These are phyloP conservation scores for Exophiala mesophila DNA, from an alignment of 2,329 filamentous ascomycete genomes.

Conservation along the genomic window DNA sequence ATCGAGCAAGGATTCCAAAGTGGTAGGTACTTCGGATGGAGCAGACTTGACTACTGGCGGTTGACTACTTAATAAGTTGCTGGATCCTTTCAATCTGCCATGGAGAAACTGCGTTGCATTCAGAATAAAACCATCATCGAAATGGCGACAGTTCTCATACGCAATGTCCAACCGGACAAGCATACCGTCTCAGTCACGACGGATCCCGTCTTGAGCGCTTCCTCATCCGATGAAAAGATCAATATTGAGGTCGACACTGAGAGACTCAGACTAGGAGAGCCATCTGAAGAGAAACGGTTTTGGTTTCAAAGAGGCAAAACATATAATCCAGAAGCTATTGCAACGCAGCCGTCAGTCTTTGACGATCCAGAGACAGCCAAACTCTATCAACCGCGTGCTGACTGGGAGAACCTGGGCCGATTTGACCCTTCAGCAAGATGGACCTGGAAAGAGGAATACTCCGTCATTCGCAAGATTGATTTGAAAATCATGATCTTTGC, in stretches of 20 bases:
- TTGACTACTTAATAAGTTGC: too few relatives aligned
- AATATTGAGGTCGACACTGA: neutral
- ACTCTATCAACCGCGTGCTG: conserved; percentile 29
- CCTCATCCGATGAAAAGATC: conserved; percentile 2
- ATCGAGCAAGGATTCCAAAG: too few relatives aligned
- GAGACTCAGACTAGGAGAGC: conserved; percentile 19
- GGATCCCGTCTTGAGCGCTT: neutral
- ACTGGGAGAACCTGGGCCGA: conserved; percentile 37
- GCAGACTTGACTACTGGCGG: too few relatives aligned
- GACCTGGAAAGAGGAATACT: conserved; percentile 28
- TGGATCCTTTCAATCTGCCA: too few relatives aligned
- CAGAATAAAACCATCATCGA: neutral
- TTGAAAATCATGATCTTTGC: conserved; percentile 29
- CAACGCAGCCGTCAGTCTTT: conserved; percentile 42
- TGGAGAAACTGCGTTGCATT: too few relatives aligned
- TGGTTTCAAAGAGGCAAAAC: conserved; percentile 29
- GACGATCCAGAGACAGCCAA: conserved; percentile 41
- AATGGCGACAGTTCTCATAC: neutral
- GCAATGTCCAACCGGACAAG: neutral
- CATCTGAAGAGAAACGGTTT: conserved; percentile 26
- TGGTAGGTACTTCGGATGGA: too few relatives aligned
- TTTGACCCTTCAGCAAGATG: conserved; percentile 32
- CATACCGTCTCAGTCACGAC: neutral
- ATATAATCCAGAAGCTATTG: conserved; percentile 28
- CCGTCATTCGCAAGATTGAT: conserved; percentile 25